Base-by-base conservation (phyloP, 2,329 filamentous ascomycete species). In the Pestalotiopsis sp. region DNA sequence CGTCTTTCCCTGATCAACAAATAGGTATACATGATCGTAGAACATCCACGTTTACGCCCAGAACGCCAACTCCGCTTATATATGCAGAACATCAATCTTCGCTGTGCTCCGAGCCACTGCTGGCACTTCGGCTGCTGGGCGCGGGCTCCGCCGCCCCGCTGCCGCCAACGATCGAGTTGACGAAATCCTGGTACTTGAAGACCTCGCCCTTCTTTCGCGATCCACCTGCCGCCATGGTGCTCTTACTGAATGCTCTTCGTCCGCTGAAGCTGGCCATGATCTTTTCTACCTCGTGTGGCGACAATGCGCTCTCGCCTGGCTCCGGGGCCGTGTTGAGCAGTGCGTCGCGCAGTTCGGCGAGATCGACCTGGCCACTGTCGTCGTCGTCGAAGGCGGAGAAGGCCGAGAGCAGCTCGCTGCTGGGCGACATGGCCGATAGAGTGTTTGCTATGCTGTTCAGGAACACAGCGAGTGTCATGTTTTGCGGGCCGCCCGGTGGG, bases 301-400 rank as follows among this genome's bases (percentile, higher is more conserved):
- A 91, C 71, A 97, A 80, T 0, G 87, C 80, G 52, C 83, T 84
- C 78, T 89, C 87, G 20, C 93, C 93, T 0, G 88, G 85, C 73
- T 97, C 94, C 0, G 94, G 93, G 0, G 90, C 90, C 0, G 94
- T 97, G 72, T 94, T 88, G 55, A 98, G 81, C 59, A 99, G 80
- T 0, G 95, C 94, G 73, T 96, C 93, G 60, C 92, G 90, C 71
- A 99, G 81, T 79, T 97, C 94, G 0, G 83, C 87, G 23, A 97
- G 82, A 77, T 98, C 94, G 52, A 98, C 90, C 80, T 98, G 94
- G 3, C 96, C 96, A 75, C 93, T 96, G 78, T 99, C 96, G 71
- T 97, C 94, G 71, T 97, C 93, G 76, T 99, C 96, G 77, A 98
- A 98, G 0, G 96, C 96, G 2, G 94, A 94, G 73, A 99, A 95